phyloP scores from a whole-genome alignment of 805 yeast species.

The Dipodascopsis uninucleata region DNA sequence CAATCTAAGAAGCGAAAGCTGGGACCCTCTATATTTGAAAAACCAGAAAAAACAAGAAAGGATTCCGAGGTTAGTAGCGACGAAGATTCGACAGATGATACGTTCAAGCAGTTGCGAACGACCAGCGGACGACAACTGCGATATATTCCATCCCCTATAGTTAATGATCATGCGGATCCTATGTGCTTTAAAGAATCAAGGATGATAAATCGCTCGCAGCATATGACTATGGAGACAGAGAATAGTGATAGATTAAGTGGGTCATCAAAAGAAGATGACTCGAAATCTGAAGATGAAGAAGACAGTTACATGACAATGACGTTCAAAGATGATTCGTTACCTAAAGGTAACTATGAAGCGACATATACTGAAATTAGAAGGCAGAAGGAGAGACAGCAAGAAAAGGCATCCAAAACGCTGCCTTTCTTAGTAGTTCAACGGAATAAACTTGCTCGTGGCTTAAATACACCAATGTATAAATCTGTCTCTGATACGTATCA shows the following conservation, averaged over 20 bases:
- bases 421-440: constrained; percentile 11
- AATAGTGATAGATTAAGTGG: background rate
- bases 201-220: background rate
- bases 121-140: too few relatives aligned
- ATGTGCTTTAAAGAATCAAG: background rate
- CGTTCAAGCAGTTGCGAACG: too few relatives aligned
- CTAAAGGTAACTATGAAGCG: constrained; percentile 4
- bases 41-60: too few relatives aligned
- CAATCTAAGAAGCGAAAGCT: too few relatives aligned
- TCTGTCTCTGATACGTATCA: too few relatives aligned
- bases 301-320: constrained; percentile 23
- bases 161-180: too few relatives aligned
- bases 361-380: constrained; percentile 17
- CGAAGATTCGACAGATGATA: too few relatives aligned
- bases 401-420: background rate
- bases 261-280: background rate
- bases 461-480: constrained; percentile 12
- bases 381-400: constrained; percentile 1
- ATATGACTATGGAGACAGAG: background rate
- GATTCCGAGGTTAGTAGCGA: too few relatives aligned
- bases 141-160: too few relatives aligned
- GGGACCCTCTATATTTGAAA: too few relatives aligned
- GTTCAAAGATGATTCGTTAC: constrained; percentile 10
- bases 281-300: constrained; percentile 1
- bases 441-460: constrained; percentile 13